Conservation (phyloP, 2,329 filamentous ascomycete species). For the Monosporascus sp. region DNA sequence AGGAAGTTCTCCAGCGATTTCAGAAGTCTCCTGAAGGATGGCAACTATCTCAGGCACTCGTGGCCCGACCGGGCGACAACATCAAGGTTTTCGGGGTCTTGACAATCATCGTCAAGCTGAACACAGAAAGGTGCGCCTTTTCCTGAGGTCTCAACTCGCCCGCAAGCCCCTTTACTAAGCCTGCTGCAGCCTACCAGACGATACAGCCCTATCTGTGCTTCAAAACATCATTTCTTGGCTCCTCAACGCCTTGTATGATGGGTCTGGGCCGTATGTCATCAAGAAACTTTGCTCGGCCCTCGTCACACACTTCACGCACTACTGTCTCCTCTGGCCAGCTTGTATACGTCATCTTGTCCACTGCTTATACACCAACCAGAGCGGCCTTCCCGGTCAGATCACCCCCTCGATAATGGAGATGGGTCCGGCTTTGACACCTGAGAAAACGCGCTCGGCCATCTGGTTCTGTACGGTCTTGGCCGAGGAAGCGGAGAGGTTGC, state of each 20-base stretch:
- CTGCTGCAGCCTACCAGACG: slow-evolving; percentile 47
- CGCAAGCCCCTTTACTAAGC: neutral
- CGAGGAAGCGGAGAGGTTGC: slow-evolving; percentile 54
- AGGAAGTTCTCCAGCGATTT: slow-evolving; percentile 71
- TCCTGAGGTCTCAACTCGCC: neutral
- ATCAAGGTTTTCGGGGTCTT: slow-evolving; percentile 89
- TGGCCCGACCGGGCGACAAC: slow-evolving; percentile 64
- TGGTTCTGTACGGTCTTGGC: slow-evolving; percentile 62
- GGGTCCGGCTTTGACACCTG: slow-evolving; percentile 39
- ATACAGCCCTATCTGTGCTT: slow-evolving; percentile 55
- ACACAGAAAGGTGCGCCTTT: slow-evolving; percentile 68
- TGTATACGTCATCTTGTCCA: slow-evolving; percentile 60
- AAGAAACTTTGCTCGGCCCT: slow-evolving; percentile 75
- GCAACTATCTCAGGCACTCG: slow-evolving; percentile 73
- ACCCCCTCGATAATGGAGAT: slow-evolving; percentile 46
- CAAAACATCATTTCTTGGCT: slow-evolving; percentile 60
- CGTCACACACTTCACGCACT: slow-evolving; percentile 69
- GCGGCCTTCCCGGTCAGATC: slow-evolving; percentile 17
- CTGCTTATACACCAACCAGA: slow-evolving; percentile 45
- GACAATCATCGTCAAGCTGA: slow-evolving; percentile 90
- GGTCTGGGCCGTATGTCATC: slow-evolving; percentile 55
- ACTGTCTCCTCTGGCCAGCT: slow-evolving; percentile 60
- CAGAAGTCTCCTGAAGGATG: slow-evolving; percentile 80
- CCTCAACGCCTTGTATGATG: slow-evolving; percentile 45
- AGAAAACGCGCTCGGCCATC: slow-evolving; percentile 51